Percentiles rank a stretch among this genome's conserved stretches.
Evolutionary conservation across 352 stramenopile species (phyloP).

Genomic region (Albugo laibachii): DNA sequence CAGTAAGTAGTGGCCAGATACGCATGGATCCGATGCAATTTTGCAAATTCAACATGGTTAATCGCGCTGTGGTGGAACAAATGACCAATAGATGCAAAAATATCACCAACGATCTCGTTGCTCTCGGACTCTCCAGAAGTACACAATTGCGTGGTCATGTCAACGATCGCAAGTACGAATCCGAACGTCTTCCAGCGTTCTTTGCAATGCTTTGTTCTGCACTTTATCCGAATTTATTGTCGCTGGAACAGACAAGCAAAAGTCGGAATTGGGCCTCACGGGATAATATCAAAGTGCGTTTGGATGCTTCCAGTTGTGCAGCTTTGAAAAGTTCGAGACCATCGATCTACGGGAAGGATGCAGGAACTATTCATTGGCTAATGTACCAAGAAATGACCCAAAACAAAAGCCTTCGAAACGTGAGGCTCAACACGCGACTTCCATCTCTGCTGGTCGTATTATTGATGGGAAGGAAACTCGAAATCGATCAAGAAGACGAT

Average conservation of each 20-base stretch:
- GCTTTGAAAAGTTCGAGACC: constrained; percentile 1
- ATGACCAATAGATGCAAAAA: constrained; percentile 47
- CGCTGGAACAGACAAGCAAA: constrained; percentile 5
- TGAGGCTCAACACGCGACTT: constrained; percentile 52
- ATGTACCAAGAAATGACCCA: constrained; percentile 79
- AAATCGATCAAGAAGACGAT: constrained; percentile 12
- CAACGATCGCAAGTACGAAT: background rate
- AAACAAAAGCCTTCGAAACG: constrained; percentile 33
- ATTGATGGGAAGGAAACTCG: constrained; percentile 27
- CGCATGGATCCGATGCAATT: constrained; percentile 20
- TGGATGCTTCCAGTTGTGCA: constrained; percentile 36
- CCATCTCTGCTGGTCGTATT: constrained; percentile 30
- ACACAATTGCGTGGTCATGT: constrained; percentile 16
- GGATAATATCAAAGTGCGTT: constrained; percentile 63
- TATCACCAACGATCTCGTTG: constrained; percentile 30
- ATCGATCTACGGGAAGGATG: constrained; percentile 7
- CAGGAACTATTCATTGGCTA: constrained; percentile 28
- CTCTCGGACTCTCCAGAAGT: constrained; percentile 20
- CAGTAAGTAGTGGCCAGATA: background rate
- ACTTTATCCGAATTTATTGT: constrained; percentile 64
- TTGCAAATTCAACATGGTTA: constrained; percentile 39
- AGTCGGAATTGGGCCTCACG: constrained; percentile 56
- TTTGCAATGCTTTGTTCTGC: constrained; percentile 44
- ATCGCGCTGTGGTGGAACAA: constrained; percentile 40
- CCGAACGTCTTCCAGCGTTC: constrained; percentile 17